Evolutionary conservation across 148 eudicot species (phyloP).

Genomic region (Silene conica): DNA sequence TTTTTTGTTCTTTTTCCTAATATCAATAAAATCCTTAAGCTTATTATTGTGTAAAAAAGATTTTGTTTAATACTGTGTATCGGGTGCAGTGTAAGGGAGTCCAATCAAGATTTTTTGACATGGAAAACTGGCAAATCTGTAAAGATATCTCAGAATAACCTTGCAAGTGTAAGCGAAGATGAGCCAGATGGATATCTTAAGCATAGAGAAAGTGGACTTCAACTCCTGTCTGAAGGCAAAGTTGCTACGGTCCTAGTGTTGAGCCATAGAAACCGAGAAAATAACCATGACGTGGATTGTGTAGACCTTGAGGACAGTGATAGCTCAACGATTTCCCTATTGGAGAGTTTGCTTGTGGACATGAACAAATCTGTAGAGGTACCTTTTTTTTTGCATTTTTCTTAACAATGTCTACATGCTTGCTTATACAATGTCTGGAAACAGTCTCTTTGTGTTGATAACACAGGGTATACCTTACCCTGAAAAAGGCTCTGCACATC

Average conservation of each 20-base stretch:
- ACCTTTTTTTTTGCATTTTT: background rate
- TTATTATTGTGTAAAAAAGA: background rate
- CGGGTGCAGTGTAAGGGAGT: conserved; percentile 34
- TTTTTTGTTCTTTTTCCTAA: background rate
- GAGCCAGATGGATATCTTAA: conserved; percentile 30
- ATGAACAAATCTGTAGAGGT: conserved; percentile 41
- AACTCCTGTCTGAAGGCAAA: conserved; percentile 60
- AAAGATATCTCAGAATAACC: conserved; percentile 36
- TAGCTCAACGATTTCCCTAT: conserved; percentile 20
- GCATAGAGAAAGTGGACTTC: conserved; percentile 43
- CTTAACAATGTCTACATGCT: conserved; percentile 4
- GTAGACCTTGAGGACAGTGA: conserved; percentile 28
- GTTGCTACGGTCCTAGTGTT: conserved; percentile 52
- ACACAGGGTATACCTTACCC: no score
- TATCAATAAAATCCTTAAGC: background rate
- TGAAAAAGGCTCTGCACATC: no score
- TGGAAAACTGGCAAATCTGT: conserved; percentile 32
- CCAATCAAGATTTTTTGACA: conserved; percentile 25
- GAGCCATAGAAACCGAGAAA: conserved; percentile 23
- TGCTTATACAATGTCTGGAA: no score
- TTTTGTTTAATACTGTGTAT: background rate
- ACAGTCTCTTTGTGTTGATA: no score
- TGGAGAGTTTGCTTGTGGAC: conserved; percentile 39
- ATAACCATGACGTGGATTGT: conserved; percentile 17
- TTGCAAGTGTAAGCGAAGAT: conserved; percentile 30